Base-by-base conservation (phyloP, 768 basidiomycete genomes). In the Kwoniella heveanensis region DNA sequence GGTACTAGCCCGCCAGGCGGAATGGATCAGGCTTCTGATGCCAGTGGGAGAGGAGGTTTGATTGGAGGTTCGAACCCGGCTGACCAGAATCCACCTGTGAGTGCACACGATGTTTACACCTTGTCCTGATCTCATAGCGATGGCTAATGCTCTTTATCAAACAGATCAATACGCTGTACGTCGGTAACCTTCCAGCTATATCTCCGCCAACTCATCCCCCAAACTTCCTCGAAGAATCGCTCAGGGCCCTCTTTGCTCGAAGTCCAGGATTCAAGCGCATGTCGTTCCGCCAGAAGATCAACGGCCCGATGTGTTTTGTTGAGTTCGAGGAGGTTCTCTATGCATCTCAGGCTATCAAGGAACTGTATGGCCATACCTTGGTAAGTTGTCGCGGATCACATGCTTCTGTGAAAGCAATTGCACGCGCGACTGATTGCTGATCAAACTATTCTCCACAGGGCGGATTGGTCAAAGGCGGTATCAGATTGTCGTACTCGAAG, bases 291-390 rank as follows among this genome's bases (percentile, higher is more conserved):
- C 92, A 95, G 75, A 99, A 99, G 83, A 91, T 86, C 78, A 94
- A 94, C 72, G 94, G 96, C 0, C 95, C 95, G 8, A 98, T 98
- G 94, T 98, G 96, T 80, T 98, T 98, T 79, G 93, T 98, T 49
- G 96, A 99, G 90, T 99, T 98, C 69, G 91, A 96, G 61, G 92
- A 94, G 76, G 91, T 96, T 22, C 80, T 83, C 10, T 86, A 83
- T 74, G 96, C 96, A 10, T 87, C 91, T 8, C 87, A 86, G 77
- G 90, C 95, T n/a, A 84, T 98, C 73, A 86, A 88, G 62, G 90
- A 93, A 51, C 83, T 97, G 65, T 92, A 96, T 60, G 96, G 96
- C 25, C 85, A 93, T 76, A 91, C 87, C n/a, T 83, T 99, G 46
- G 77, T 77, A 60, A 71, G 77, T 71, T 6, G 15, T 19, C 4